These are phyloP conservation scores for Aureobasidium melanogenum DNA, from an alignment of 2,329 filamentous ascomycete genomes.

Conservation along the genomic window DNA sequence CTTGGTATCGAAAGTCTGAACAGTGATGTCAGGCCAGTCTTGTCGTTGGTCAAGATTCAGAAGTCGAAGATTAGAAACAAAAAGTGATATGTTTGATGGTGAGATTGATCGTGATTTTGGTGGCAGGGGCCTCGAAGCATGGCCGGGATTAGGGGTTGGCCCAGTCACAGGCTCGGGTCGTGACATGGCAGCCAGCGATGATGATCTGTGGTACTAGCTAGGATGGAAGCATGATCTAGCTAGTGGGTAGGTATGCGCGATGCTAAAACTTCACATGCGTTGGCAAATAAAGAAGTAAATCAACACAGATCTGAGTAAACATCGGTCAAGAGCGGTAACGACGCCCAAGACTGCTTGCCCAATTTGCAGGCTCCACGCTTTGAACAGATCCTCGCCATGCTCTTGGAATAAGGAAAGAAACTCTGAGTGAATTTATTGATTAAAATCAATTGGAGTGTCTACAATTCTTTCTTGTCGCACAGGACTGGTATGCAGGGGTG, in stretches of 20 bases:
- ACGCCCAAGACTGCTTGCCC: background rate
- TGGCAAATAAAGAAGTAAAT: background rate
- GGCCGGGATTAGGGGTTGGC: slow-evolving; percentile 4
- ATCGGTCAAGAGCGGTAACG: slow-evolving; percentile 9
- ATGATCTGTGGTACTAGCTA: background rate
- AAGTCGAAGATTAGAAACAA: slow-evolving; percentile 75
- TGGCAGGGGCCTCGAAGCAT: background rate
- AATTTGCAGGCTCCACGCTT: background rate
- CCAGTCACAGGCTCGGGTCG: slow-evolving; percentile 11
- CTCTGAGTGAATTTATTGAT: too few species aligned
- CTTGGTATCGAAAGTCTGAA: slow-evolving; percentile 59
- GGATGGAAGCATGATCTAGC: background rate
- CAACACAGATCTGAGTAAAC: slow-evolving; percentile 6
- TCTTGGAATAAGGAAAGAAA: fast-evolving
- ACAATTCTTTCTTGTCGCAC: too few species aligned
- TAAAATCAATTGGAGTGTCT: background rate
- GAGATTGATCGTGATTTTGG: slow-evolving; percentile 14
- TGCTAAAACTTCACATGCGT: background rate
- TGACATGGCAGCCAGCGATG: slow-evolving; percentile 10
- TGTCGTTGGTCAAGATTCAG: slow-evolving; percentile 66
- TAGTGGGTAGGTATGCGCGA: background rate
- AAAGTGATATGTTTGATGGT: slow-evolving; percentile 52
- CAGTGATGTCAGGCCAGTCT: slow-evolving; percentile 73
- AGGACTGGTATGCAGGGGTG: background rate
- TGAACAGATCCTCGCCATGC: too few species aligned